phyloP scores from a whole-genome alignment of 2,329 filamentous ascomycete genomes.

The Monosporascus ibericus region DNA sequence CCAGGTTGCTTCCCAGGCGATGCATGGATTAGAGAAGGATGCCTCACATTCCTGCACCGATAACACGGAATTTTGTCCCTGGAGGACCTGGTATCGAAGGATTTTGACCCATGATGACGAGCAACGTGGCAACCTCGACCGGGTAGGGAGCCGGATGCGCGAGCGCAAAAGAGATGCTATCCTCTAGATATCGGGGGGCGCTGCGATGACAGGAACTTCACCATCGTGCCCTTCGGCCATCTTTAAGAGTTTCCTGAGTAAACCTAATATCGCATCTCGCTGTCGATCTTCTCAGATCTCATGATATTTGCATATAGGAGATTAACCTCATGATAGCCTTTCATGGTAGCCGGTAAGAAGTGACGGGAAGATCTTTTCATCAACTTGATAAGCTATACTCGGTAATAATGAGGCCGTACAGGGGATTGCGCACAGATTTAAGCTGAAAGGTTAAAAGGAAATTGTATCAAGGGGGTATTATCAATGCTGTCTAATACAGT shows the following conservation, averaged over 20 bases:
- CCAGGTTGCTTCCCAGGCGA: no score
- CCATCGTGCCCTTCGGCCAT: background rate
- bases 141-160: background rate
- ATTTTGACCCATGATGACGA: slow-evolving; percentile 24
- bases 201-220: background rate
- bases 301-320: background rate
- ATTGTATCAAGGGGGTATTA: background rate
- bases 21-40: slow-evolving; percentile 1
- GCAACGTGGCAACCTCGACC: background rate
- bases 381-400: background rate
- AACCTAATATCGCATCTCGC: background rate
- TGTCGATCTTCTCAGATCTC: background rate
- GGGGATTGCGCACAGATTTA: slow-evolving; percentile 2
- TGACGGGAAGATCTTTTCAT: background rate
- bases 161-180: background rate
- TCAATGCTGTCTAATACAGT: background rate
- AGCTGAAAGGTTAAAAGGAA: slow-evolving; percentile 9
- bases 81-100: slow-evolving; percentile 25
- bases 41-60: slow-evolving; percentile 30
- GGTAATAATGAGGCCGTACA: slow-evolving; percentile 5
- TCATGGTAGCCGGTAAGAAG: background rate
- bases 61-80: slow-evolving; percentile 29
- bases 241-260: background rate
- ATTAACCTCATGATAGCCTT: background rate
- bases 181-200: background rate